Evolutionary conservation across 148 eudicot genomes (phyloP), one percentile per base, ranked within the genome.

Genomic region (Polygonum maritimum): DNA sequence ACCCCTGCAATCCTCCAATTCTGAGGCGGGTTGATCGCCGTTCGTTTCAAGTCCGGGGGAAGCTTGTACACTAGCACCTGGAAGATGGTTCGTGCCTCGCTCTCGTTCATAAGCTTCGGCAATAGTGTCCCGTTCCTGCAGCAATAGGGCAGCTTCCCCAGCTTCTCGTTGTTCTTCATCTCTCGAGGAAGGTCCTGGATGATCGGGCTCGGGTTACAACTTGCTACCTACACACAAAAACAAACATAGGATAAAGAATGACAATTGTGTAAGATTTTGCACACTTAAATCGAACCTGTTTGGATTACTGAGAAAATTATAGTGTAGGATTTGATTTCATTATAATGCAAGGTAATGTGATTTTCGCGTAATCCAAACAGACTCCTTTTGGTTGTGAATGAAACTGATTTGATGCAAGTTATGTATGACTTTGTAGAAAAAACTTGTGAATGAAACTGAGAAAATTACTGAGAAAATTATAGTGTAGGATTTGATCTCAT

Each of bases 31-130:
- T 79, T 75, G 3, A 94, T 40, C 0, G 93, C 93, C 0, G 97
- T 92, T 6, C 96, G 74, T 73, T 92, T 92, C 83, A 87, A 0
- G 70, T 94, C 98, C 5, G 98, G 98, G 8, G 97, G 93, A 69
- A 94, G 76, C 48, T 94, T 94, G 73, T 77, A 84, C 6, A 92
- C 98, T 74, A 87, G 82, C 76, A 94, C 11, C 44, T 94, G 98
- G 76, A 94, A 94, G 16, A 94, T 82, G n/a, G 97, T 78, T 49
- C 77, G 79, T 0, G 97, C 55, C 48, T 87, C 81, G 3, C 84
- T 90, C 69, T 62, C 93, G 69, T 90, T 92, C 97, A 94, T 94
- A 3, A 83, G 85, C 15, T 83, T 80, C 0, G 98, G 96, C 70
- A 90, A 21, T n/a, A 92, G 71, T 0, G 86, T 88, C 9, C 98